Base-by-base conservation (phyloP, 2,329 filamentous ascomycete species). In the Rutstroemia sydowiana region DNA sequence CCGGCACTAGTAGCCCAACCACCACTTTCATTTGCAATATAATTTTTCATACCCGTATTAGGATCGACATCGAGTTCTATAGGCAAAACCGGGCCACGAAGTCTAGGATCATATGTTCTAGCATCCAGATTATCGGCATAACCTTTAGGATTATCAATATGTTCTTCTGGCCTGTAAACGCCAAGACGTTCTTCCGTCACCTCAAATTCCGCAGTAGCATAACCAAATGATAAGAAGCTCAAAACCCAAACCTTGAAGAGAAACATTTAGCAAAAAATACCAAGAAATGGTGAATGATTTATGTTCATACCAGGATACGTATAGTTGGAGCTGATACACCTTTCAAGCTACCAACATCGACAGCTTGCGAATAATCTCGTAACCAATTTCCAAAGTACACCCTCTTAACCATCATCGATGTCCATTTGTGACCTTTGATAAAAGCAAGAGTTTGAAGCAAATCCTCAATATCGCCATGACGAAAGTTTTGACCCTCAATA, bases 31-130 rank as follows among this genome's bases (percentile, higher is more conserved):
- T 96, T 97, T 55, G 92, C 84, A 60, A 98, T 97, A 69, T 98
- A 98, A 68, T 97, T 97, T 71, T 97, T 98, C 92, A 98, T 95
- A n/a, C 91, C 91, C 1, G 88, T 93, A 5, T 78, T 72, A 31
- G 72, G 71, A 63, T 93, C 88, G 52, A 93, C 79, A 54, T 87
- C 82, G 18, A 87, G 79, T 64, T 93, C 88, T 37, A 79, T 69
- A 4, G 78, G 77, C 54, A 81, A 73, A 8, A 97, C 82, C 0
- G 91, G 91, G 1, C 84, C 87, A 46, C 93, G 85, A 7, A 97
- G 80, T 23, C 93, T 84, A 34, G 77, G 71, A 66, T 97, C 93
- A 63, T 81, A 90, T 62, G 86, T 80, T 55, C 88, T 81, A 5
- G 93, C 93, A 71, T 98, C 93, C 58, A 80, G 64, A 60, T 88